phyloP scores from a whole-genome alignment of 768 basidiomycete genomes.

The Boletus vinaceobasis region DNA sequence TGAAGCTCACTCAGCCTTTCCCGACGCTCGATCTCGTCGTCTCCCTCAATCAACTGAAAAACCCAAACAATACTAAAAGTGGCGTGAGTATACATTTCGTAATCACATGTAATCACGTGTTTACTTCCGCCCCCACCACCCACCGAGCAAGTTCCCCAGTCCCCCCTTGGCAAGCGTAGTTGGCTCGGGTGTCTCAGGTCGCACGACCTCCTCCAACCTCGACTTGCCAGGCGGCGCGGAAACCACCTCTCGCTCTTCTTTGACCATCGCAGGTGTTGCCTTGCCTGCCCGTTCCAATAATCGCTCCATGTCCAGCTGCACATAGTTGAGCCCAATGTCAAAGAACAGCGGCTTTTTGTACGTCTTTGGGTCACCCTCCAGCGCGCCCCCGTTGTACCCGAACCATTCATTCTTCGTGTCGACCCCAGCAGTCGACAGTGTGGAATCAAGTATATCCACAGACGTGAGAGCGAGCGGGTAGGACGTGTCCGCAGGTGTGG shows the following conservation, averaged over 20 bases:
- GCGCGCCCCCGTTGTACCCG: slow-evolving; percentile 65
- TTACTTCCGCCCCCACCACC: slow-evolving; percentile 68
- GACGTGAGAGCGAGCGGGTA: slow-evolving; percentile 49
- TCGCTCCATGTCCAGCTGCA: slow-evolving; percentile 79
- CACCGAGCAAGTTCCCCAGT: slow-evolving; percentile 65
- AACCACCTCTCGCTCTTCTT: slow-evolving; percentile 15
- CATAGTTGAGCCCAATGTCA: slow-evolving; percentile 91
- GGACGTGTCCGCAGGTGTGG: slow-evolving; percentile 38
- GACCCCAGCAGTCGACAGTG: slow-evolving; percentile 44
- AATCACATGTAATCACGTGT: slow-evolving; percentile 19
- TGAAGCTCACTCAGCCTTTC: slow-evolving; percentile 4
- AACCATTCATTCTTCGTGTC: slow-evolving; percentile 76
- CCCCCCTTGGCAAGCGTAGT: slow-evolving; percentile 47
- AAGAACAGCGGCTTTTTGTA: slow-evolving; percentile 89
- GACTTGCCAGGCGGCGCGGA: slow-evolving; percentile 41
- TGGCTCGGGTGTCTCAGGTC: slow-evolving; percentile 48
- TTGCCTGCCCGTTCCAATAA: slow-evolving; percentile 71
- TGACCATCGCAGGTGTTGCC: slow-evolving; percentile 23
- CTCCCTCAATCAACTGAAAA: slow-evolving; percentile 16
- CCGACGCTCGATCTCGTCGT: slow-evolving; percentile 10
- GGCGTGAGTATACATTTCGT: slow-evolving; percentile 18
- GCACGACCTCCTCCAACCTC: slow-evolving; percentile 51
- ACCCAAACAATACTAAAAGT: slow-evolving; percentile 10
- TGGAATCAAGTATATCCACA: slow-evolving; percentile 51
- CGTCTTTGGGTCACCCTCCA: slow-evolving; percentile 41